Conservation (phyloP, 306 rosid species). For the Sicyos edulis region DNA sequence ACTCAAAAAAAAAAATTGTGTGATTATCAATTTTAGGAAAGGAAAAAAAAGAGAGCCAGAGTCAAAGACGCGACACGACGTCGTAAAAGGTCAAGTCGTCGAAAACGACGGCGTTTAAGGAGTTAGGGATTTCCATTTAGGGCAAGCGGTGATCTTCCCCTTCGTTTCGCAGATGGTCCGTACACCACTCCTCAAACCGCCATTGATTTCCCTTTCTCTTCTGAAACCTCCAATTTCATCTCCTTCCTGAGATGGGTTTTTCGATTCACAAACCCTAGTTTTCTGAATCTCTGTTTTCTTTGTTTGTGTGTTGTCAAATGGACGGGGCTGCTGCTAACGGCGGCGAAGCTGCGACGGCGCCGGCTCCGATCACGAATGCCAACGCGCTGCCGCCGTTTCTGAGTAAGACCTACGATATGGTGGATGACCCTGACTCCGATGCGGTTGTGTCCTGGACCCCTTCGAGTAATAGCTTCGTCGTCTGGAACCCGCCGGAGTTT, state of each 20-base stretch:
- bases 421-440: conserved; percentile 76
- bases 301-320: conserved; percentile 28
- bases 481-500: conserved; percentile 97
- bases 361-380: conserved; percentile 51
- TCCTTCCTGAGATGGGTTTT: not conserved
- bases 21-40: too few relatives aligned
- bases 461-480: conserved; percentile 87
- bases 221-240: too few relatives aligned
- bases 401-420: conserved; percentile 96
- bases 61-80: too few relatives aligned
- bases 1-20: too few relatives aligned
- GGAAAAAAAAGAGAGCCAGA: too few relatives aligned
- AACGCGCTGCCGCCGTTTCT: conserved; percentile 86
- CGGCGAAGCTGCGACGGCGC: conserved; percentile 33
- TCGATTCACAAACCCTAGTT: conserved; percentile 9
- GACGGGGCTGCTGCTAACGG: conserved; percentile 30
- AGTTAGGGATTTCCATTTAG: too few relatives aligned
- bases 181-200: too few relatives aligned
- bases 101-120: too few relatives aligned
- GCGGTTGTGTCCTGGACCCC: conserved; percentile 84
- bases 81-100: too few relatives aligned
- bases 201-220: too few relatives aligned
- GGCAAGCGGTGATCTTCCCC: too few relatives aligned
- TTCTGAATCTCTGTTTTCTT: not conserved
- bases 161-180: too few relatives aligned